Evolutionary conservation across 192 early-diverging fungal species (phyloP).

Genomic region (Rhizophlyctis rosea): DNA sequence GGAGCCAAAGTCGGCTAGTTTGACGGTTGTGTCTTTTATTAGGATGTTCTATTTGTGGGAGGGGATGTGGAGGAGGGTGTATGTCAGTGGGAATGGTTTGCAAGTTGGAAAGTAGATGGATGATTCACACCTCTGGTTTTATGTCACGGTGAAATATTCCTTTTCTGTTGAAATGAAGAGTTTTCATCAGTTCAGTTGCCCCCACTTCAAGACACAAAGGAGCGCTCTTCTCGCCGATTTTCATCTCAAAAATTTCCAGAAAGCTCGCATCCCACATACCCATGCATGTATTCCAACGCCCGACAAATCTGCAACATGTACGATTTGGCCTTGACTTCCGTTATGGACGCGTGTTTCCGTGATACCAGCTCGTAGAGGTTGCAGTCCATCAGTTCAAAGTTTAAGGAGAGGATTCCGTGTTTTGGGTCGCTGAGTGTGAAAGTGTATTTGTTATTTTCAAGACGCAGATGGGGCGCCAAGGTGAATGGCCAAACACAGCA

Average conservation of each 20-base stretch:
- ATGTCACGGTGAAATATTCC: constrained; percentile 65
- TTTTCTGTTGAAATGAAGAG: constrained; percentile 36
- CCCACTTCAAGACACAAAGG: too few relatives aligned
- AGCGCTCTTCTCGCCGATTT: neutral
- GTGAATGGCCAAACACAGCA: too few relatives aligned
- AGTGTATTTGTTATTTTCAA: too few relatives aligned
- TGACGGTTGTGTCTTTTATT: constrained; percentile 49
- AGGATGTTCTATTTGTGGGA: constrained; percentile 46
- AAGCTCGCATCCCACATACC: constrained; percentile 26
- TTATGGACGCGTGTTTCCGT: constrained; percentile 38
- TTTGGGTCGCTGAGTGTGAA: constrained; percentile 55
- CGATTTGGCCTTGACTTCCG: constrained; percentile 51
- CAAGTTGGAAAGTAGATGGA: constrained; percentile 6
- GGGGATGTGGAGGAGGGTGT: too few relatives aligned
- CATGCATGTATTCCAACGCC: constrained; percentile 60
- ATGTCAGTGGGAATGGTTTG: neutral
- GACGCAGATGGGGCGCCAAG: neutral
- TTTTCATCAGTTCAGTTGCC: constrained; percentile 5
- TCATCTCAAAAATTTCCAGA: neutral
- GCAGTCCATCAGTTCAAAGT: constrained; percentile 64
- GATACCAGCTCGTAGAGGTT: constrained; percentile 65
- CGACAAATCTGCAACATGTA: constrained; percentile 57
- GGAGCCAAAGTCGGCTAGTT: constrained; percentile 63
- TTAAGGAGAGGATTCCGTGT: constrained; percentile 52
- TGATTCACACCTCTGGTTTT: constrained; percentile 52